Evolutionary conservation across 2,329 filamentous ascomycete species (phyloP), one percentile per base, ranked within the genome.

Genomic region (Coleophoma crateriformis): DNA sequence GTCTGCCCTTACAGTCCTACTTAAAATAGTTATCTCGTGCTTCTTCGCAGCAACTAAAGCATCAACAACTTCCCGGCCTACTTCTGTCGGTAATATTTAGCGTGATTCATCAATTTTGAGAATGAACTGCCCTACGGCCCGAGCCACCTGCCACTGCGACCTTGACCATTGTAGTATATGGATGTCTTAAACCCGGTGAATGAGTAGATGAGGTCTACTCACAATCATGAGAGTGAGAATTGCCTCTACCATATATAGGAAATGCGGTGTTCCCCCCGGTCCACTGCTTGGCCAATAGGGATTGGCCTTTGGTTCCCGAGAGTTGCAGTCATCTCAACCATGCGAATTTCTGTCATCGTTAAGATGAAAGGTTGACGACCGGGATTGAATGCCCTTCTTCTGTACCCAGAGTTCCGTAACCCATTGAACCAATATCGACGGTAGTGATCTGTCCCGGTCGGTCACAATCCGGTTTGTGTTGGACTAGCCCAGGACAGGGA

Each of bases 31-130:
- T 43, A 82, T 73, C 0, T 78, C 65, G 46, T 83, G 78, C 46
- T 73, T 78, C 12, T 68, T 67, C 4, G 68, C 66, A 2, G 70
- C 69, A 3, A 77, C 56, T 0, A 81, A 66, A 4, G 64, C 68
- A 50, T 81, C 77, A 19, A 81, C 63, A 8, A 82, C 59, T 58
- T 81, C 78, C 39, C 64, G 68, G 2, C 73, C 75, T 40, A 83
- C 72, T 49, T 78, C 78, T 81, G 39, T 27, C 7, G 46, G 45
- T 41, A 35, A 34, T 34, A 15, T 7, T 44, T 12, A 44, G 42
- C 12, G 41, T 11, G 19, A 38, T 35, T 47, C 7, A 33, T 32
- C 15, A 44, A 12, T 42, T 14, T 42, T 32, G 17, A 50, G 15
- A 11, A 46, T 33, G 39, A 40, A 50, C 27, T 15, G 10, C 33